These are phyloP conservation scores for Syzygium syzygioides DNA, from an alignment of 441 rosid species.

Conservation along the genomic window DNA sequence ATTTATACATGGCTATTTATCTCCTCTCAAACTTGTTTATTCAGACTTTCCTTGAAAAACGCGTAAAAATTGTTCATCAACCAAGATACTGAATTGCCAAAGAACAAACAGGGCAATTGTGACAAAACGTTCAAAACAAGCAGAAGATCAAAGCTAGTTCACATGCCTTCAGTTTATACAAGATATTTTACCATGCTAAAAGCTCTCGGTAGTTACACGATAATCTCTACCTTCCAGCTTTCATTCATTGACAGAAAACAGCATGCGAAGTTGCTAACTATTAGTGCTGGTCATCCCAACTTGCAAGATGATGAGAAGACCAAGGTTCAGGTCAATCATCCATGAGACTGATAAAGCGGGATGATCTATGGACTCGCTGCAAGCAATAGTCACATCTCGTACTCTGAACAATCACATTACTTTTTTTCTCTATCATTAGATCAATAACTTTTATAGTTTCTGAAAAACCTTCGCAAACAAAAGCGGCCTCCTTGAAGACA, in stretches of 20 bases:
- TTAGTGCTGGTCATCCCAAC: neutral
- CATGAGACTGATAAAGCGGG: neutral
- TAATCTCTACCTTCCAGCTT: neutral
- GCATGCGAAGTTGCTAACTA: neutral
- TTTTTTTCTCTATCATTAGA: neutral
- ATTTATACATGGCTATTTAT: neutral
- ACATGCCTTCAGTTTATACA: neutral
- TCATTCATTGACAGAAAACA: neutral
- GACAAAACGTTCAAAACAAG: neutral
- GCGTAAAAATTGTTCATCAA: neutral
- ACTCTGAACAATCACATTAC: neutral
- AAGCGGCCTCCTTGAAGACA: neutral
- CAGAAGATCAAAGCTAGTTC: neutral
- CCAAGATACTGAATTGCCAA: neutral
- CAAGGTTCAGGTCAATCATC: neutral
- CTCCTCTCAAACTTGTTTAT: neutral
- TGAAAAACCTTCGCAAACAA: neutral
- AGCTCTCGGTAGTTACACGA: neutral
- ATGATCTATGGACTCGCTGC: neutral
- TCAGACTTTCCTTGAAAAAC: neutral
- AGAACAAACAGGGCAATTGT: neutral
- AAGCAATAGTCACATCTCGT: neutral
- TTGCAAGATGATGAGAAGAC: neutral
- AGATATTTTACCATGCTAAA: neutral
- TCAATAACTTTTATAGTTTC: neutral